These are phyloP conservation scores for Castanea crenata DNA, from an alignment of 306 rosid genomes.

Conservation along the genomic window DNA sequence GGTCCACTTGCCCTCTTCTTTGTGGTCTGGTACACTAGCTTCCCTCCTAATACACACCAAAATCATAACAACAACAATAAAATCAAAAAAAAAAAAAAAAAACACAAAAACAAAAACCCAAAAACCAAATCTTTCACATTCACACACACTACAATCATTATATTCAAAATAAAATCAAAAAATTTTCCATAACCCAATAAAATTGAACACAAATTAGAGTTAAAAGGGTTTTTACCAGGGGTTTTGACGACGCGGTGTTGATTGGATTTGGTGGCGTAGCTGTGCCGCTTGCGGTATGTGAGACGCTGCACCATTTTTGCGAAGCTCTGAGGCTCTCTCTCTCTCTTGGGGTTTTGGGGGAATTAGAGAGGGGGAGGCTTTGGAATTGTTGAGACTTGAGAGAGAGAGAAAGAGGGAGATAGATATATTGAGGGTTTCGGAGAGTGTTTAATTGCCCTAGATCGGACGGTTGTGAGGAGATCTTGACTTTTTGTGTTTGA, in stretches of 20 bases:
- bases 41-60: conserved; percentile 49
- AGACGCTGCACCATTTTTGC: conserved; percentile 77
- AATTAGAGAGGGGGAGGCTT: not conserved
- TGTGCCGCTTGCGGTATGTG: conserved; percentile 61
- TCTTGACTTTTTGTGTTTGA: not conserved
- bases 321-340: not conserved
- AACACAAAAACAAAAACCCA: not conserved
- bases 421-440: not conserved
- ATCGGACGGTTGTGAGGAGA: conserved; percentile 7
- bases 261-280: conserved; percentile 79
- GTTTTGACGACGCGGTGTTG: conserved; percentile 74
- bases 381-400: not conserved
- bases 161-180: not conserved
- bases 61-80: not conserved
- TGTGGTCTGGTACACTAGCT: conserved; percentile 65
- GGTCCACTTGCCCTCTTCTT: conserved; percentile 84
- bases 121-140: not conserved
- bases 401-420: not conserved
- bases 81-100: no score
- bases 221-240: conserved; percentile 40
- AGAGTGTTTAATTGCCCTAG: conserved; percentile 21
- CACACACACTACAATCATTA: not conserved
- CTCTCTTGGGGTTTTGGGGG: conserved; percentile 33
- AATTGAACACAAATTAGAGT: no score
- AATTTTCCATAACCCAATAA: no score